Evolutionary conservation across 176 grass and related monocot genomes (phyloP).

Genomic region (Musa acuminata): DNA sequence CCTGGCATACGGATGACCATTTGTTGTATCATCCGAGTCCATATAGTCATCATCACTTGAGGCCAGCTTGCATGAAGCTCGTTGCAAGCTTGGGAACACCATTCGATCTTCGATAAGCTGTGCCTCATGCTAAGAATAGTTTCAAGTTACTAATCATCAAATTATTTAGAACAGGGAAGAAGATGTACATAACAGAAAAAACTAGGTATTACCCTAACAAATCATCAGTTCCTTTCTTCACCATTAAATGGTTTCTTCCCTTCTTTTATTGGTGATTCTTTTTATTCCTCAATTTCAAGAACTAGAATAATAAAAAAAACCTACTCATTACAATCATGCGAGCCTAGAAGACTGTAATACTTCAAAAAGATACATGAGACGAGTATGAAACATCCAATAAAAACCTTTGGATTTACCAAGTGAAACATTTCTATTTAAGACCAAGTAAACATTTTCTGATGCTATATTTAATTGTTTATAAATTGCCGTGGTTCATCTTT

Average conservation of each 20-base stretch:
- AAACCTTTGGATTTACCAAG: too few relatives aligned
- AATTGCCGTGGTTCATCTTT: too few relatives aligned
- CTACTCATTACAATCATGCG: not conserved
- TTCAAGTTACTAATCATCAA: not conserved
- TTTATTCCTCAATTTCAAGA: not conserved
- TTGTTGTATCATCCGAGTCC: slow-evolving; percentile 76
- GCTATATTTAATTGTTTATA: too few relatives aligned
- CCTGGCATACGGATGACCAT: slow-evolving; percentile 37
- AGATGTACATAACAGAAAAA: not conserved
- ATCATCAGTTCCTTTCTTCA: not conserved
- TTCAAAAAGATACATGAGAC: too few relatives aligned
- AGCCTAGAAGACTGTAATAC: not conserved
- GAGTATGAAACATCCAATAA: too few relatives aligned
- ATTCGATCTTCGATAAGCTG: slow-evolving; percentile 70
- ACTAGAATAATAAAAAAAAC: not conserved
- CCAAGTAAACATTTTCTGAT: too few relatives aligned
- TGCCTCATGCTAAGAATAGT: slow-evolving; percentile 56
- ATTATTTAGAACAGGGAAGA: not conserved
- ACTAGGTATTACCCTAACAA: not conserved
- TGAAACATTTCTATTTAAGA: too few relatives aligned
- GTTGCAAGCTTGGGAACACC: slow-evolving; percentile 56
- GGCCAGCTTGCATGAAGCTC: slow-evolving; percentile 52
- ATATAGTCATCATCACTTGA: slow-evolving; percentile 94
- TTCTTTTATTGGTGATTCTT: not conserved
- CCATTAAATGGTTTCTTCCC: not conserved